Evolutionary conservation across 768 basidiomycete species (phyloP).

Genomic region (Lepiota venenata): DNA sequence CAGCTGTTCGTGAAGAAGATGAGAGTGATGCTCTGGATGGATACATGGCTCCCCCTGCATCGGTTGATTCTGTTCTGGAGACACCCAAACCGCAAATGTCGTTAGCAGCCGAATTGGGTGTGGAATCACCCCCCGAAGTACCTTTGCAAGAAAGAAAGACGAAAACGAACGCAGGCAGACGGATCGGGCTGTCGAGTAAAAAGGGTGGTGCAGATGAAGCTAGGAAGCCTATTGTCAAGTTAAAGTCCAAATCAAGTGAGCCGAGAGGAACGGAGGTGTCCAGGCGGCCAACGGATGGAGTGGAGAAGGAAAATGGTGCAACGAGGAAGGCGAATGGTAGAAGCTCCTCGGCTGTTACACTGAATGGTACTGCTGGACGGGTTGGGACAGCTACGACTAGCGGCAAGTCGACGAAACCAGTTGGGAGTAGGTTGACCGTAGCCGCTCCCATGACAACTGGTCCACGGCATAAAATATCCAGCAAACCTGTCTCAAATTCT

Average conservation of each 20-base stretch:
- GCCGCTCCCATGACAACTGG: conserved; percentile 7
- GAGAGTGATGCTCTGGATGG: conserved; percentile 21
- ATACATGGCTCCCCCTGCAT: background rate
- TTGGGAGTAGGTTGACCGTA: conserved; percentile 12
- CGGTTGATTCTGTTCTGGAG: background rate
- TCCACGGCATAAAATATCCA: conserved; percentile 12
- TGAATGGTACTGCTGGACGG: conserved; percentile 16
- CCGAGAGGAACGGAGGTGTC: conserved; percentile 15
- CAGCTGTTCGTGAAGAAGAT: conserved; percentile 32
- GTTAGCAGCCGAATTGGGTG: conserved; percentile 43
- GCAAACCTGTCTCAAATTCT: conserved; percentile 24
- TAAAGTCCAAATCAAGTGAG: conserved; percentile 26
- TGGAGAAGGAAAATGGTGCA: conserved; percentile 37
- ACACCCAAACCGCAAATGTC: conserved; percentile 27
- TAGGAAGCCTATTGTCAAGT: conserved; percentile 28
- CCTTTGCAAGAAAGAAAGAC: conserved; percentile 28
- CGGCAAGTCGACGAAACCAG: conserved; percentile 11
- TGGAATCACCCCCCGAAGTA: conserved; percentile 33
- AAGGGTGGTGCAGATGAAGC: conserved; percentile 25
- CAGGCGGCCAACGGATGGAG: conserved; percentile 13
- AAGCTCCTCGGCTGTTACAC: conserved; percentile 8
- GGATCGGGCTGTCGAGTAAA: background rate
- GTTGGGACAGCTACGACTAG: conserved; percentile 18
- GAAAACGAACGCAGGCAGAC: conserved; percentile 29
- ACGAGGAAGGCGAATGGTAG: conserved; percentile 14